Conservation (phyloP, 2,329 filamentous ascomycete genomes). For the Exophiala viscosa region DNA sequence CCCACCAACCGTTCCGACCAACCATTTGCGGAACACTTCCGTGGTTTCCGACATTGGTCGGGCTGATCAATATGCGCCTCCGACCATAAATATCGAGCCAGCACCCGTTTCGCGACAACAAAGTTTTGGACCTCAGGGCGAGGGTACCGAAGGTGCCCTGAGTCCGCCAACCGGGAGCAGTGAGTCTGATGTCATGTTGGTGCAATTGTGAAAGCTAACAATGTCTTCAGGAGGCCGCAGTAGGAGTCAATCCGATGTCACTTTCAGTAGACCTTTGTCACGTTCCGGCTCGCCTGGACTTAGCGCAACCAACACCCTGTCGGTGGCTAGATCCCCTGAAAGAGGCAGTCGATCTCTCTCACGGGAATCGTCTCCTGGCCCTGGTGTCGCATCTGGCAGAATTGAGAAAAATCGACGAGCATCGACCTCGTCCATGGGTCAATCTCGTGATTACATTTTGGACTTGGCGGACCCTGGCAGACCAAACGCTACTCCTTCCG, state of each 20-base stretch:
- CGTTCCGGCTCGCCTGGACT: conserved; percentile 25
- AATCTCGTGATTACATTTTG: conserved; percentile 73
- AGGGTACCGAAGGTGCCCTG: conserved; percentile 69
- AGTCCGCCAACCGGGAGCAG: conserved; percentile 61
- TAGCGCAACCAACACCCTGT: conserved; percentile 30
- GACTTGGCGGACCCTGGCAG: conserved; percentile 86
- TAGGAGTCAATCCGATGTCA: conserved; percentile 57
- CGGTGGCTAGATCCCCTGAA: conserved; percentile 45
- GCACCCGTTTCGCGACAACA: conserved; percentile 63
- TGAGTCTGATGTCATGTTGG: not conserved
- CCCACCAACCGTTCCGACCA: conserved; percentile 42
- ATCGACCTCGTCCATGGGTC: conserved; percentile 46
- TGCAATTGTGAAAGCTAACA: conserved; percentile 23
- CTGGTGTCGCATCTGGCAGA: conserved; percentile 24
- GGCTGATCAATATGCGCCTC: conserved; percentile 77
- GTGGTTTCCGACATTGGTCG: conserved; percentile 60
- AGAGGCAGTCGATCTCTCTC: conserved; percentile 32
- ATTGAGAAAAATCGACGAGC: conserved; percentile 41
- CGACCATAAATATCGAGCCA: conserved; percentile 90
- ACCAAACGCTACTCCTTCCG: conserved; percentile 57
- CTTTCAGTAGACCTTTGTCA: conserved; percentile 33
- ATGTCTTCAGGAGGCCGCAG: conserved; percentile 47
- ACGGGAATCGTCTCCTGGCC: conserved; percentile 42
- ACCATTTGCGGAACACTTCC: conserved; percentile 46
- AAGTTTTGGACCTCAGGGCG: conserved; percentile 64